Conservation (phyloP, 345 rosid species). For the Hypericum androsaemum region DNA sequence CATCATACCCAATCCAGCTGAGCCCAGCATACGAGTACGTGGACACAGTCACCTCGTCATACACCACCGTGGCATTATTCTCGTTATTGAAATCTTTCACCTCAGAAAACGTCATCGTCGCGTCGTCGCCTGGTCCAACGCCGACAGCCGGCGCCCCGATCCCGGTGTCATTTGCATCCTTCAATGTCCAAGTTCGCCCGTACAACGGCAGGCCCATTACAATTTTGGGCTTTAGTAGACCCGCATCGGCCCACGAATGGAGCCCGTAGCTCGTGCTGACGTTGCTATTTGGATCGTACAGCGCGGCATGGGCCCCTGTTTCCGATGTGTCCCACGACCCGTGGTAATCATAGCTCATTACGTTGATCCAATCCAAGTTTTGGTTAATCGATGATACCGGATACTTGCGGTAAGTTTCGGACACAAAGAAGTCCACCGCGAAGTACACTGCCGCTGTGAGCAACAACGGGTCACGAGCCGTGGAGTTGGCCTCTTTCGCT, state of each 20-base stretch:
- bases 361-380: slow-evolving; percentile 58
- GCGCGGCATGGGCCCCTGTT: slow-evolving; percentile 46
- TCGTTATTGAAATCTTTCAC: too few species aligned
- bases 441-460: slow-evolving; percentile 53
- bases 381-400: slow-evolving; percentile 24
- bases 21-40: too few species aligned
- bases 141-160: slow-evolving; percentile 40
- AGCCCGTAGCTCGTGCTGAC: slow-evolving; percentile 51
- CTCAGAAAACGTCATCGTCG: slow-evolving; percentile 12
- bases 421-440: slow-evolving; percentile 25
- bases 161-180: slow-evolving; percentile 33
- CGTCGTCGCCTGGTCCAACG: slow-evolving; percentile 19
- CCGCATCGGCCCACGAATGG: slow-evolving; percentile 41
- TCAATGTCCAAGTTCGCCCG: slow-evolving; percentile 54
- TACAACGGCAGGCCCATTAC: slow-evolving; percentile 57
- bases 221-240: slow-evolving; percentile 32
- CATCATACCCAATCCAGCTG: too few species aligned
- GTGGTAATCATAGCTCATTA: slow-evolving; percentile 46
- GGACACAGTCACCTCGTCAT: too few species aligned
- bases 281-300: slow-evolving; percentile 46
- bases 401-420: slow-evolving; percentile 12
- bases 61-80: too few species aligned
- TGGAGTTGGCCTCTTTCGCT: slow-evolving; percentile 26
- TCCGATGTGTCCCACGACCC: slow-evolving; percentile 35
- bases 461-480: slow-evolving; percentile 24